Evolutionary conservation across 2,329 filamentous ascomycete species (phyloP), one percentile per base, ranked within the genome.

Genomic region (Fusarium sp.): DNA sequence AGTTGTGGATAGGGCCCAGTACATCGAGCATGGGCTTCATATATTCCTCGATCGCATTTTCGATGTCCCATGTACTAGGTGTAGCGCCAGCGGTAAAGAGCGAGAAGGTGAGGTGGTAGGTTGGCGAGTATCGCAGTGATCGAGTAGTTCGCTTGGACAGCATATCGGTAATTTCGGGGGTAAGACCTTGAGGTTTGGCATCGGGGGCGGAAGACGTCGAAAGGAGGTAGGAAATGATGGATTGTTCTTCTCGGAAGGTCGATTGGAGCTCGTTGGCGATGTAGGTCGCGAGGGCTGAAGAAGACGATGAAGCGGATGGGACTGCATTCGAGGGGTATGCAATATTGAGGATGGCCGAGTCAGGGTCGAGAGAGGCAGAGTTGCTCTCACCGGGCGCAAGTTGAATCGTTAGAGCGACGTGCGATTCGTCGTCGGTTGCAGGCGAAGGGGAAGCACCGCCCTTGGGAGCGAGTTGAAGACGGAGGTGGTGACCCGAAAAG

Each of bases 31-130:
- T 85, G 0, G 96, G 95, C 55, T 88, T 84, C 79, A 99, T 89
- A 79, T 97, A 95, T 70, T 92, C 87, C 25, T 90, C 86, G 12
- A 98, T 86, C 1, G 95, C 94, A 37, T 86, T 81, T 70, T 98
- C 92, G 52, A 98, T 93, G 54, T 97, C 93, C 96, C 96, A 99
- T 12, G 91, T 91, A 31, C 92, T 97, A 3, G 96, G 96, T 0
- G 84, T 79, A 2, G 91, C 87, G 2, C 90, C 90, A 14, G 92
- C 91, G 0, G 93, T 96, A 78, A 99, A 98, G 5, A 99, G 85
- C 0, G 96, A 99, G 77, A 99, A 97, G 0, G 94, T 97, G 28
- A 99, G 84, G 77, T 99, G 96, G 78, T 98, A 99, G 0, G 93
- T 97, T 16, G 94, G 90, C 6, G 96, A 91, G 78, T 98, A 97